Conservation (phyloP, 192 early-diverging fungal genomes). For the Endogone sp. region DNA sequence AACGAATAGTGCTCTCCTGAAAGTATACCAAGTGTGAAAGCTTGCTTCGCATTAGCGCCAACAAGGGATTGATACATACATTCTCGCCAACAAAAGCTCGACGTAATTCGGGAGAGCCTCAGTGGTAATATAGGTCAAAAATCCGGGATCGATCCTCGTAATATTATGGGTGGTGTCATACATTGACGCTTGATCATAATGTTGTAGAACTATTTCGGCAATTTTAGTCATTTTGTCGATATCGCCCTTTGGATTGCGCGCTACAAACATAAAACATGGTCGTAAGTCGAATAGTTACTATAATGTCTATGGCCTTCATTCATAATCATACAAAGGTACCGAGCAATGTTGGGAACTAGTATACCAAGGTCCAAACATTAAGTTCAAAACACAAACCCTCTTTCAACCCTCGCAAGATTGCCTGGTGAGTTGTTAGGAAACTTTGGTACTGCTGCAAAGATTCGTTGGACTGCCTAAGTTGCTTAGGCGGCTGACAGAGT, state of each 20-base stretch:
- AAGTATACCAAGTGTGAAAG: no score
- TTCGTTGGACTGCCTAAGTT: constrained; percentile 13
- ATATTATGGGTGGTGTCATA: background rate
- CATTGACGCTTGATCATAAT: background rate
- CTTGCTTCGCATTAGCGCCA: no score
- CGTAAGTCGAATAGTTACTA: no score
- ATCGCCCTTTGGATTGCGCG: background rate
- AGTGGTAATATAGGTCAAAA: constrained; percentile 7
- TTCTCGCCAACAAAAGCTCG: background rate
- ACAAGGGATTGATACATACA: no score
- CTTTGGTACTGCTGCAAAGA: constrained; percentile 10
- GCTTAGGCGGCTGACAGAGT: constrained; percentile 13
- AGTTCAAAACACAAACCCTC: background rate
- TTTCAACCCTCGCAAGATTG: constrained; percentile 10
- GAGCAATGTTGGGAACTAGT: no score
- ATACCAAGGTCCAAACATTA: background rate
- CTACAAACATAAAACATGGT: background rate
- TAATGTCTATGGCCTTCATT: no score
- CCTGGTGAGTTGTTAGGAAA: constrained; percentile 7
- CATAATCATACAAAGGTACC: no score
- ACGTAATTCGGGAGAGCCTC: background rate
- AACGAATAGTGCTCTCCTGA: no score
- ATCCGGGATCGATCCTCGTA: background rate
- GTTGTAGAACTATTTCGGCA: background rate
- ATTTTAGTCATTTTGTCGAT: background rate